Conservation (phyloP, 208 protist genomes). For the Trypanosoma grayi region DNA sequence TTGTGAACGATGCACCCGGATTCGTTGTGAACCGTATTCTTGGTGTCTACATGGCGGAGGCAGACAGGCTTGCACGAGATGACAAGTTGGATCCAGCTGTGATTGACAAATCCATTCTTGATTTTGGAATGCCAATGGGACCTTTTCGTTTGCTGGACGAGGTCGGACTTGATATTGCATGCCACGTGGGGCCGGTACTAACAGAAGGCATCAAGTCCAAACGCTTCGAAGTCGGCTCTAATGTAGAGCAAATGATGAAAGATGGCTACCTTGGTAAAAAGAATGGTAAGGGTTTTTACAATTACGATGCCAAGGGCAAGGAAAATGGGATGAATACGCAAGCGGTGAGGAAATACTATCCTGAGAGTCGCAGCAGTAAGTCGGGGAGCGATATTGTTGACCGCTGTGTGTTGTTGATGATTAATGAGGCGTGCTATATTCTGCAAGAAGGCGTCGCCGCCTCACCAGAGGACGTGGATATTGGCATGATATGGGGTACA, state of each 20-base stretch:
- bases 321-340: slow-evolving; percentile 49
- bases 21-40: slow-evolving; percentile 89
- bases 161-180: slow-evolving; percentile 90
- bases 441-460: slow-evolving; percentile 64
- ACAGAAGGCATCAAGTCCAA: slow-evolving; percentile 52
- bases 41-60: slow-evolving; percentile 85
- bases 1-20: slow-evolving; percentile 85
- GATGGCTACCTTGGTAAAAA: slow-evolving; percentile 84
- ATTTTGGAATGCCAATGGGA: slow-evolving; percentile 93
- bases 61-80: slow-evolving; percentile 49
- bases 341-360: slow-evolving; percentile 33
- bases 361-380: slow-evolving; percentile 26
- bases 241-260: slow-evolving; percentile 54
- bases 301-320: slow-evolving; percentile 75
- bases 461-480: slow-evolving; percentile 75
- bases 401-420: slow-evolving; percentile 81
- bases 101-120: slow-evolving; percentile 73
- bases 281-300: slow-evolving; percentile 87
- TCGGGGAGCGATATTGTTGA: slow-evolving; percentile 68
- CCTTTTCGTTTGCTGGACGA: slow-evolving; percentile 90
- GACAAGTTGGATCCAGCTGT: slow-evolving; percentile 53
- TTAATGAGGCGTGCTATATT: slow-evolving; percentile 80
- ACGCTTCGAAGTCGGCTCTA: slow-evolving; percentile 53
- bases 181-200: slow-evolving; percentile 72
- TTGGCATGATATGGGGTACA: slow-evolving; percentile 85